Percentiles rank a stretch among this genome's conserved stretches.
phyloP scores from a whole-genome alignment of 1,139 yeast species.

The Scheffersomyces titani region DNA sequence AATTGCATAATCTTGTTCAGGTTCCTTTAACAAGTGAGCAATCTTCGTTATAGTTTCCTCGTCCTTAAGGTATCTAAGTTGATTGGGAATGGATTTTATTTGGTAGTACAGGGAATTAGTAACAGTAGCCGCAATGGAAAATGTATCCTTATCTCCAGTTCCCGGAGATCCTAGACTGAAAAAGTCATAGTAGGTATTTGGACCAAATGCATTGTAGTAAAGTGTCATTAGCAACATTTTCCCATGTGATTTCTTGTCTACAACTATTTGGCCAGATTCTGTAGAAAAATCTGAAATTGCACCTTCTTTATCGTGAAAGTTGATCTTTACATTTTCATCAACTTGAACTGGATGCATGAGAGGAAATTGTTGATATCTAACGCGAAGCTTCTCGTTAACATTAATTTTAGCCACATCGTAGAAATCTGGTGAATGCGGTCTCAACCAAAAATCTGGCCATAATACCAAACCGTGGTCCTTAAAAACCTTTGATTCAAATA shows the following conservation, averaged over 20 bases:
- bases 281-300: conserved; percentile 17
- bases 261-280: conserved; percentile 17
- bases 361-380: not conserved
- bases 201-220: conserved; percentile 18
- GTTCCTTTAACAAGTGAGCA: too few relatives aligned
- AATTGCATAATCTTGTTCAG: too few relatives aligned
- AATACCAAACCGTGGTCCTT: conserved; percentile 12
- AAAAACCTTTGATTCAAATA: conserved; percentile 33
- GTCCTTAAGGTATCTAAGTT: too few relatives aligned
- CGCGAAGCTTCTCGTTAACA: conserved; percentile 4
- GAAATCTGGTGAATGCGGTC: conserved; percentile 15
- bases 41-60: too few relatives aligned
- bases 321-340: conserved; percentile 3
- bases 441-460: conserved; percentile 21
- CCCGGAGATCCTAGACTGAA: conserved; percentile 17
- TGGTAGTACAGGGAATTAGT: too few relatives aligned
- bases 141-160: conserved; percentile 19
- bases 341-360: conserved; percentile 1
- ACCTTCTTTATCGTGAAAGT: conserved; percentile 12
- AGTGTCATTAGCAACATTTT: conserved; percentile 13
- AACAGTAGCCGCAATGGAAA: not conserved
- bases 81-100: too few relatives aligned
- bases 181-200: conserved; percentile 14
- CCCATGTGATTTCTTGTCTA: conserved; percentile 14
- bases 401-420: conserved; percentile 13